Evolutionary conservation across 345 rosid genomes (phyloP).

Genomic region (Salix suchowensis): DNA sequence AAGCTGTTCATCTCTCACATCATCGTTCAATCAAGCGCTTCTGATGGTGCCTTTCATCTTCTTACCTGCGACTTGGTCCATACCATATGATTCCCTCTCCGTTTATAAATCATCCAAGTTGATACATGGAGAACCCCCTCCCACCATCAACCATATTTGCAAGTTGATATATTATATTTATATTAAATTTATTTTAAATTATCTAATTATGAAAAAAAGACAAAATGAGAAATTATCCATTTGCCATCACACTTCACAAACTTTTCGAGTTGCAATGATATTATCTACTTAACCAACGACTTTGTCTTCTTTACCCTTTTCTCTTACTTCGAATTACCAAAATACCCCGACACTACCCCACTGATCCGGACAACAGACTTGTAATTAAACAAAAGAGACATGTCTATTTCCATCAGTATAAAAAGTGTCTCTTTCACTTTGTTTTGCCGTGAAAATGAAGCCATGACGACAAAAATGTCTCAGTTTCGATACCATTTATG

Average conservation of each 20-base stretch:
- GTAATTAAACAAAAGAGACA: not conserved
- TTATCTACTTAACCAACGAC: not conserved
- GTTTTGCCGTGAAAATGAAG: slow-evolving; percentile 30
- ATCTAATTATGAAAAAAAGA: too few relatives aligned
- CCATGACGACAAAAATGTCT: not conserved
- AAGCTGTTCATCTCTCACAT: not conserved
- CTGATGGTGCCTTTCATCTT: not conserved
- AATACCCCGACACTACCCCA: not conserved
- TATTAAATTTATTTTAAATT: too few relatives aligned
- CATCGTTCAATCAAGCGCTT: not conserved
- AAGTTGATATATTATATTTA: too few relatives aligned
- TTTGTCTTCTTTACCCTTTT: not conserved
- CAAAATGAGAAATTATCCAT: too few relatives aligned
- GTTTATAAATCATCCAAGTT: too few relatives aligned
- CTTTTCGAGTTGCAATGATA: too few relatives aligned
- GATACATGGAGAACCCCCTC: too few relatives aligned
- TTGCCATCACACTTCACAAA: too few relatives aligned
- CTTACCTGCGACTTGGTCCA: too few relatives aligned
- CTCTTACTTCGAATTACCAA: not conserved
- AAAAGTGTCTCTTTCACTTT: not conserved
- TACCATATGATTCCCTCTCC: too few relatives aligned
- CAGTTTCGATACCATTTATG: slow-evolving; percentile 2
- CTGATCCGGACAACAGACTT: not conserved
- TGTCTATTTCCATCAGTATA: slow-evolving; percentile 2
- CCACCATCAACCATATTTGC: too few relatives aligned